Evolutionary conservation across 805 yeast species (phyloP).

Genomic region (Starmera pachycereana): DNA sequence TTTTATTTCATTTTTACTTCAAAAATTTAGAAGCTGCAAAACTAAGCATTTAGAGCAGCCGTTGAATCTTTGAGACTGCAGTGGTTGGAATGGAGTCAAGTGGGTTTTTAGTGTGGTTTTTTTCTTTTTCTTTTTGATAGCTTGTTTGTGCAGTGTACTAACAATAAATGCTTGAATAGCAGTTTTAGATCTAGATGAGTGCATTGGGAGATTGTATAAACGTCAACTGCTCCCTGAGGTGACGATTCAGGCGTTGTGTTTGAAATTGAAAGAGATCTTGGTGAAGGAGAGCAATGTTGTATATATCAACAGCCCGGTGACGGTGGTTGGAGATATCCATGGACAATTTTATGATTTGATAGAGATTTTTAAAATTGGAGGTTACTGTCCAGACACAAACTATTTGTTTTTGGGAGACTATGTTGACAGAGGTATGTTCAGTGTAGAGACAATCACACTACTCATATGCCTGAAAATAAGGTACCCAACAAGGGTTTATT

Average conservation of each 20-base stretch:
- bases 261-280: slow-evolving; percentile 71
- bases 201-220: slow-evolving; percentile 54
- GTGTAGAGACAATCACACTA: slow-evolving; percentile 84
- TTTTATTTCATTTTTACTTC: no score
- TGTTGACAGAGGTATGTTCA: slow-evolving; percentile 90
- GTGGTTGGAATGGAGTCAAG: no score
- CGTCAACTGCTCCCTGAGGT: slow-evolving; percentile 63
- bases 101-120: no score
- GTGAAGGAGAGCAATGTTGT: slow-evolving; percentile 81
- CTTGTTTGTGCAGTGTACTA: no score
- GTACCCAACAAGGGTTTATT: slow-evolving; percentile 73
- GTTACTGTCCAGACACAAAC: slow-evolving; percentile 86
- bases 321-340: slow-evolving; percentile 96
- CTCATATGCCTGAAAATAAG: slow-evolving; percentile 75
- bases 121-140: no score
- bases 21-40: no score
- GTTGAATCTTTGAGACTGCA: no score
- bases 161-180: slow-evolving; percentile 3
- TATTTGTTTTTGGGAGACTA: slow-evolving; percentile 91
- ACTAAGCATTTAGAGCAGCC: no score
- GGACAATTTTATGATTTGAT: slow-evolving; percentile 93
- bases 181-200: slow-evolving; percentile 47
- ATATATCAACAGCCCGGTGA: slow-evolving; percentile 74
- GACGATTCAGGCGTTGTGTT: slow-evolving; percentile 63
- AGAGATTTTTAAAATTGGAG: slow-evolving; percentile 91